A percentile compares a stretch with the other conserved stretches of the same genome.
These are phyloP conservation scores for Candida suzukii DNA, from an alignment of 805 yeast genomes.

Conservation along the genomic window DNA sequence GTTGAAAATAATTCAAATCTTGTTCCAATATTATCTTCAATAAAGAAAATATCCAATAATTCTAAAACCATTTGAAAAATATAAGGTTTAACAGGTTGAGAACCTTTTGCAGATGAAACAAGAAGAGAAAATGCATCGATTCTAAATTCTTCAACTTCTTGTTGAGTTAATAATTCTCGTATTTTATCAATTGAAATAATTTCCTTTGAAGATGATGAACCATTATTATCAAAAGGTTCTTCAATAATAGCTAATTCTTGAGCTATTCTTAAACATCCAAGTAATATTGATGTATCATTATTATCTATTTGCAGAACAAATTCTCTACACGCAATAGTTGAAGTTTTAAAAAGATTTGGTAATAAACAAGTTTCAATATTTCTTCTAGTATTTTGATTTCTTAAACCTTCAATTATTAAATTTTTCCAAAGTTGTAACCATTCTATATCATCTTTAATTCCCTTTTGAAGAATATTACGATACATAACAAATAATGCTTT, in stretches of 20 bases:
- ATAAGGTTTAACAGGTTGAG: slow-evolving; percentile 44
- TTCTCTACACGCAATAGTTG: slow-evolving; percentile 32
- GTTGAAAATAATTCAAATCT: slow-evolving; percentile 60
- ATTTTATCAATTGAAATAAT: slow-evolving; percentile 20
- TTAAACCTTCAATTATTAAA: slow-evolving; percentile 29
- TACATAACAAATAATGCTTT: slow-evolving; percentile 41
- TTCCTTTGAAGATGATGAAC: slow-evolving; percentile 27
- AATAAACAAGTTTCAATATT: slow-evolving; percentile 54
- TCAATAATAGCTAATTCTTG: slow-evolving; percentile 48
- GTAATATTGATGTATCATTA: slow-evolving; percentile 30
- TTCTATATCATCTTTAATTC: slow-evolving; percentile 9
- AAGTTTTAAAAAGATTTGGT: slow-evolving; percentile 53
- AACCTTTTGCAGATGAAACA: slow-evolving; percentile 53
- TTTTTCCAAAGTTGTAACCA: slow-evolving; percentile 53
- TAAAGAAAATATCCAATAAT: slow-evolving; percentile 43
- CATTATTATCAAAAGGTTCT: slow-evolving; percentile 37
- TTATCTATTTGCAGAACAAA: slow-evolving; percentile 28
- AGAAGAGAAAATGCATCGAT: slow-evolving; percentile 54
- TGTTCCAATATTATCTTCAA: slow-evolving; percentile 61
- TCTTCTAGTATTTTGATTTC: slow-evolving; percentile 25
- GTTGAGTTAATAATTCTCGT: slow-evolving; percentile 33
- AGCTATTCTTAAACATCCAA: slow-evolving; percentile 57
- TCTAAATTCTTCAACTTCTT: slow-evolving; percentile 32
- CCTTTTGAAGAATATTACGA: slow-evolving; percentile 19
- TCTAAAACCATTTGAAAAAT: slow-evolving; percentile 37